Evolutionary conservation across 345 rosid genomes (phyloP).

Genomic region (Leavenworthia alabamica): DNA sequence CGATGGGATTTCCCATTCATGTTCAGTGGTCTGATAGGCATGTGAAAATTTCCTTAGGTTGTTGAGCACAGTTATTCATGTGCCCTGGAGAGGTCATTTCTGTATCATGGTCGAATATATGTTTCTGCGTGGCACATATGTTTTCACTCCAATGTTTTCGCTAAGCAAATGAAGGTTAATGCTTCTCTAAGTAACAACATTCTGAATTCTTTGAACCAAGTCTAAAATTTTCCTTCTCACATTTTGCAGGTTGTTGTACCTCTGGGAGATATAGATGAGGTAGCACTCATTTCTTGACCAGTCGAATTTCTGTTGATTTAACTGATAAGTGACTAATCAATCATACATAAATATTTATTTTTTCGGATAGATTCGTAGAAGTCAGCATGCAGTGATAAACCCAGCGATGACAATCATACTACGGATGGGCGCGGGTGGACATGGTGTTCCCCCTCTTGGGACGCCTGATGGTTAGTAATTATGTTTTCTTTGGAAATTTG

Average conservation of each 20-base stretch:
- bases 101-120: constrained; percentile 98
- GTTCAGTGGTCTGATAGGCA: constrained; percentile 2
- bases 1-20: neutral
- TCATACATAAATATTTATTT: neutral
- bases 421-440: constrained; percentile 99
- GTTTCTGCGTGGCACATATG: constrained; percentile 98
- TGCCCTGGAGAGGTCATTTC: constrained; percentile 95
- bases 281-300: constrained; percentile 26
- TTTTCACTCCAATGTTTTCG: constrained; percentile 96
- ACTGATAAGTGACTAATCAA: neutral
- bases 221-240: neutral
- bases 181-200: neutral
- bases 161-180: constrained; percentile 97
- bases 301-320: neutral
- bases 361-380: constrained; percentile 68
- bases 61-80: constrained; percentile 89
- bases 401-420: constrained; percentile 92
- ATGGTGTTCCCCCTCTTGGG: constrained; percentile 99
- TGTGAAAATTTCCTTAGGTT: constrained; percentile 44
- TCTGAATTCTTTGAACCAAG: neutral
- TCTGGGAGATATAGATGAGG: constrained; percentile 95
- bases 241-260: constrained; percentile 72
- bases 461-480: constrained; percentile 83
- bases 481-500: constrained; percentile 3
- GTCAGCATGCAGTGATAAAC: constrained; percentile 96